Evolutionary conservation across 768 basidiomycete species (phyloP), one percentile per base, ranked within the genome.

Genomic region (Leucosporidium creatinivorum): DNA sequence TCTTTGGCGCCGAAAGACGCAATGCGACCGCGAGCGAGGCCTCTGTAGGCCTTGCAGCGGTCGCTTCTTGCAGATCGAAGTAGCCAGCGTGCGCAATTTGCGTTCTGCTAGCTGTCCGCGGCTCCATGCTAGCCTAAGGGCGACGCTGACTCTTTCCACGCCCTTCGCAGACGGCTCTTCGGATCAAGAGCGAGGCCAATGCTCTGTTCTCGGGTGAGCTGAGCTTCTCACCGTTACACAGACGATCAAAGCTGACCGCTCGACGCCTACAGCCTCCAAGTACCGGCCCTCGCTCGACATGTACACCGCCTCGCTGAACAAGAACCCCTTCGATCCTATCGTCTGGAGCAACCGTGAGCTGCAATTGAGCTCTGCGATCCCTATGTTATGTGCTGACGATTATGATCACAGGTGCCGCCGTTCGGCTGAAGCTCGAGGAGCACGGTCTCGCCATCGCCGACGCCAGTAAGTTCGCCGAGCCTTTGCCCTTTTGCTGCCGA

Each of bases 401-500:
- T 4, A 7, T 4, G 21, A 18, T 23, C 36, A 28, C 57, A 69
- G 77, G 79, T 48, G 92, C 96, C 3, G 89, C 91, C 79, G 84
- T 89, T 19, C 85, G 94, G 60, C 91, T 93, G 79, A 96, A 90
- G 80, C 79, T 98, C 63, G 82, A 99, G 78, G 87, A 99, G 79
- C 88, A 89, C 74, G 96, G 96, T 4, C 92, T 93, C 76, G 96
- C 93, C 21, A 83, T 94, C 31, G 80, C 81, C 33, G 94, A 97
- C 81, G 86, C 91, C 51, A 85, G 92, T 93, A 75, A 77, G 88
- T 13, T 84, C 49, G 47, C 58, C 51, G 51, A 52, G 8, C 39
- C 33, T 5, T 36, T 12, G 15, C 39, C 13, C 33, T 59, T 28
- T 13, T 12, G 39, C 39, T 2, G 8, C 39, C 39, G 5, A 33